Base-by-base conservation (phyloP, 768 basidiomycete species). In the Tulasnella sp. region DNA sequence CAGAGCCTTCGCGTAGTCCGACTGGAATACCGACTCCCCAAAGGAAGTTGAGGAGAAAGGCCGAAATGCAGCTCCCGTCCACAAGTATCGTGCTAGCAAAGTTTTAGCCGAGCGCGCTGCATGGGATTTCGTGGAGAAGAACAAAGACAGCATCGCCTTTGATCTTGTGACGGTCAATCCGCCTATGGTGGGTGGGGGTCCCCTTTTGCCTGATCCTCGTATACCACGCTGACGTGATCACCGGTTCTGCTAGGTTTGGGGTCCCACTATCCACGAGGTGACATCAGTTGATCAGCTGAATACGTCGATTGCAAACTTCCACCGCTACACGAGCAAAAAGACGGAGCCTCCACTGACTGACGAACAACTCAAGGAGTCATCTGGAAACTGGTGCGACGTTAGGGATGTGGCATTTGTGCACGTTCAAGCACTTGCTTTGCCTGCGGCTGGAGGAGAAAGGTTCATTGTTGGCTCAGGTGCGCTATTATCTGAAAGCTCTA, bases 181-280 rank as follows among this genome's bases (percentile, higher is more conserved):
- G 34, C 80, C 80, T 39, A 79, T 45, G 42, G 79, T 81, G 34
- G 12, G 76, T 74, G 6, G n/a, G n/a, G 29, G 39, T 42, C 6
- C 29, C 34, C 8, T 52, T n/a, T 29, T 5, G 15, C 74, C 8
- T 67, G 7, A 7, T 34, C 17, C 64, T 15, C 15, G 25, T 25
- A 34, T 4, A 17, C 37, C 2, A 31, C 42, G 25, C 37, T 76
- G 39, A 31, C 67, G 58, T 8, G 9, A 17, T 31, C 39, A 31
- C 14, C 67, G 31, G 29, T 25, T 38, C 39, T 14, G 31, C 29
- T 67, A 79, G 79, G 80, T 84, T 39, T 80, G 82, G 36, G 84
- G 83, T 19, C 83, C 83, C 2, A 80, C 84, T 72, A 81, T 85
- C 39, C 85, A 86, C 77, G 79, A 85, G 49, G 80, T 81, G 69